Evolutionary conservation across 768 basidiomycete genomes (phyloP).

Genomic region (Thelephora ganbajun): DNA sequence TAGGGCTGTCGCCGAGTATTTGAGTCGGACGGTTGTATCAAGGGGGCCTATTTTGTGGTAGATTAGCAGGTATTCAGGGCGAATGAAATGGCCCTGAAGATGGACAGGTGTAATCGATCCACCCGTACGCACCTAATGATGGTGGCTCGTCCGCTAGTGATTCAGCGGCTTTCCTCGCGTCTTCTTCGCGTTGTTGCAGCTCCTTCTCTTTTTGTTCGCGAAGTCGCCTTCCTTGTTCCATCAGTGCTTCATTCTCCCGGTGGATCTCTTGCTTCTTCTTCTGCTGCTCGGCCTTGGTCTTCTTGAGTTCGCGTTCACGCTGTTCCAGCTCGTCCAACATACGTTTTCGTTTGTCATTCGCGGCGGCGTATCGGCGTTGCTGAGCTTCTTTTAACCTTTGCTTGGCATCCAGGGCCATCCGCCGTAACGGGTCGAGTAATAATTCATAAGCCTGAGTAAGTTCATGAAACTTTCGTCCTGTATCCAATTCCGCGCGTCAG

Average conservation of each 20-base stretch:
- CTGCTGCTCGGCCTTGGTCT: slow-evolving; percentile 46
- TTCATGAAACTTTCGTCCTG: slow-evolving; percentile 72
- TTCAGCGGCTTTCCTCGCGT: slow-evolving; percentile 19
- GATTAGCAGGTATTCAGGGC: too few relatives aligned
- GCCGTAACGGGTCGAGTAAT: slow-evolving; percentile 65
- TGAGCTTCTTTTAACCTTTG: slow-evolving; percentile 57
- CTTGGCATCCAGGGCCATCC: slow-evolving; percentile 69
- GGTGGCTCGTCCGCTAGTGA: slow-evolving; percentile 38
- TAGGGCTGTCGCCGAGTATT: slow-evolving; percentile 45
- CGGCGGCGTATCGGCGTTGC: slow-evolving; percentile 53
- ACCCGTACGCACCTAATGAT: slow-evolving; percentile 26
- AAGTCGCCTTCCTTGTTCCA: slow-evolving; percentile 56
- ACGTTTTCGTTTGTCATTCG: slow-evolving; percentile 59
- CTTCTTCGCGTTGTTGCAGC: slow-evolving; percentile 28
- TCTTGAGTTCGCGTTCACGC: slow-evolving; percentile 66
- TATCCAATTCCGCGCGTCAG: background rate
- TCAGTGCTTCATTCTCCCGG: slow-evolving; percentile 57
- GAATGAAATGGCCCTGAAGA: background rate
- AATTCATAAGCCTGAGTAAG: slow-evolving; percentile 72
- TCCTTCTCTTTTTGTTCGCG: slow-evolving; percentile 54
- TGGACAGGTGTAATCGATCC: background rate
- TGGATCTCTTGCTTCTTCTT: slow-evolving; percentile 38
- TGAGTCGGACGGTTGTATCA: slow-evolving; percentile 67
- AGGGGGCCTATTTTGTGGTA: slow-evolving; percentile 29
- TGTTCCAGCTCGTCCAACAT: slow-evolving; percentile 71